Evolutionary conservation across 2,329 filamentous ascomycete species (phyloP).

Genomic region (Fusarium nygamai): DNA sequence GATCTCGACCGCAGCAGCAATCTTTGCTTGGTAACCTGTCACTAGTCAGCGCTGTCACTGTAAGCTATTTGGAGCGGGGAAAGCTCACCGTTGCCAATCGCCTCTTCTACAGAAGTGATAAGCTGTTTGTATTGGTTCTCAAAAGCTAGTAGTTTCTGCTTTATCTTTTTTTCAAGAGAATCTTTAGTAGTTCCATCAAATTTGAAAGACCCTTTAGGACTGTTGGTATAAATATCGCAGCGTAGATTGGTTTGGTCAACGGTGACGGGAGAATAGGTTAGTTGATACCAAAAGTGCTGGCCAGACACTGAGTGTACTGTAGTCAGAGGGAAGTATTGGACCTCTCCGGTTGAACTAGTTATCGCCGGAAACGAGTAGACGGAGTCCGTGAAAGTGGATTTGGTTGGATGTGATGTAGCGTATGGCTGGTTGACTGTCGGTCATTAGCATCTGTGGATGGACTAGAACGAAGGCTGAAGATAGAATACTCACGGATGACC

Average conservation of each 20-base stretch:
- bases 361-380: fast-evolving
- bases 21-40: neutral
- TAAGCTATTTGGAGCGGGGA: fast-evolving
- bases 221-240: neutral
- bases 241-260: neutral
- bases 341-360: neutral
- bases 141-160: neutral
- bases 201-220: neutral
- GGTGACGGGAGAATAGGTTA: neutral
- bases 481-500: neutral
- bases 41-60: fast-evolving
- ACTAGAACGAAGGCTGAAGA: fast-evolving
- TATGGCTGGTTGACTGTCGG: neutral
- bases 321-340: neutral
- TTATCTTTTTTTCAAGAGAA: too few relatives aligned
- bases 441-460: neutral
- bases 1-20: neutral
- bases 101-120: fast-evolving
- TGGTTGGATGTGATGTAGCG: too few relatives aligned
- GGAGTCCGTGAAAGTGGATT: fast-evolving
- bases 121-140: neutral
- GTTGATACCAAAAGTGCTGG: neutral
- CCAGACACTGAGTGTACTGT: neutral
- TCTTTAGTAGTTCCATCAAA: neutral
- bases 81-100: fast-evolving